Base-by-base conservation (phyloP, 768 basidiomycete genomes). In the Auriscalpium microsporum region DNA sequence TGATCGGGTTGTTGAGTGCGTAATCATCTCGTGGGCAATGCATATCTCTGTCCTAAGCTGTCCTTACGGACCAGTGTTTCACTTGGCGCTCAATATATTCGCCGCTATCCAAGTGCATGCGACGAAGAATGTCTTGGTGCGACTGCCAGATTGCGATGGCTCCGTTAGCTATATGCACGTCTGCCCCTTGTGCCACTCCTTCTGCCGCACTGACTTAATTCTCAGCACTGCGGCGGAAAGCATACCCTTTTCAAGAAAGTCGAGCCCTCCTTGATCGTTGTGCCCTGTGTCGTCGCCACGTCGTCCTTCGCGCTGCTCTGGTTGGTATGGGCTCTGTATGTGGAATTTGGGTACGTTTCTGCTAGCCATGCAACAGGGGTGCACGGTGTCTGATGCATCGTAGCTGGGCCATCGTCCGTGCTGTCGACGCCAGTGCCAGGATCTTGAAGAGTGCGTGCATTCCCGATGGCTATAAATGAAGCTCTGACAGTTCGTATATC, bases 361-460 rank as follows among this genome's bases (percentile, higher is more conserved):
- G 21, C 21, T 21, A 21, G 21, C 21, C 21, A 21, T 21, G 21
- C 21, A 21, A 21, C 21, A 21, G 21, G 21, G 21, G 21, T 3
- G 21, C n/a, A 21, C 2, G 3, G 21, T 21, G 21, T 21, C 21
- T 21, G 21, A 21, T 3, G 21, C 21, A 3, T 21, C 21, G 11
- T 14, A 91, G 90, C 45, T 93, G 90, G 91, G 89, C 87, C 42
- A 87, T 93, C 65, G 93, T 93, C 74, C 90, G 91, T 64, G 82
- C 87, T 37, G 89, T 92, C 19, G 90, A 90, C 35, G 90, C 90
- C 37, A 88, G 21, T 21, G 21, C 90, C 62, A 86, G 86, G 9
- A 84, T 77, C 62, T 83, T 88, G 80, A 92, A 91, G 71, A 79
- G 90, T 90, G 58, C 55, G 82, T 68, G 13, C 48, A 53, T 21